Evolutionary conservation across 371 early-diverging fungal species (phyloP).

Genomic region (Mucor saturninus): DNA sequence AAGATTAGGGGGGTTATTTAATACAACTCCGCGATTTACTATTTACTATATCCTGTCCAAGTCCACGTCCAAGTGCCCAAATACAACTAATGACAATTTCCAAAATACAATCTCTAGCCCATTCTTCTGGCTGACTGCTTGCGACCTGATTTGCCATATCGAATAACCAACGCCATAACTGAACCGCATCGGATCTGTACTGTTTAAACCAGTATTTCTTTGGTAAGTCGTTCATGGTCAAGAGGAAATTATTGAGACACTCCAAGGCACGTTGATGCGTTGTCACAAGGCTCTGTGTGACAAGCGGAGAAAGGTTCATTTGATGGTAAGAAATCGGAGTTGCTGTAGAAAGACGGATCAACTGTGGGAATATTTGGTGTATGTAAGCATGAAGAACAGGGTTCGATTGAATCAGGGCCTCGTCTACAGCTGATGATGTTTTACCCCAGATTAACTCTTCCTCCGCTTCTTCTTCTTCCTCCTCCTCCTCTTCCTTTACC

Average conservation of each 20-base stretch:
- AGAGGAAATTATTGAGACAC: constrained; percentile 77
- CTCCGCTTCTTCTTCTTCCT: constrained; percentile 34
- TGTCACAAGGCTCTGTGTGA: constrained; percentile 48
- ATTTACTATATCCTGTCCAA: constrained; percentile 62
- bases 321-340: constrained; percentile 59
- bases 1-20: background rate
- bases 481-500: constrained; percentile 7
- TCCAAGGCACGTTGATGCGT: constrained; percentile 74
- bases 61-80: constrained; percentile 76
- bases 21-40: background rate
- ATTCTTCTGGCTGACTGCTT: constrained; percentile 28
- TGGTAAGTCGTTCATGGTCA: constrained; percentile 70
- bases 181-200: constrained; percentile 56
- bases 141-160: constrained; percentile 39
- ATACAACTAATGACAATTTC: constrained; percentile 72
- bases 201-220: constrained; percentile 69
- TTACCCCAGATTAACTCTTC: constrained; percentile 42
- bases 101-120: constrained; percentile 45
- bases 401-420: constrained; percentile 32
- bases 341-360: constrained; percentile 60
- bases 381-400: constrained; percentile 57
- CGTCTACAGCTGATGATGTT: constrained; percentile 18
- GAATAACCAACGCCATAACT: constrained; percentile 67
- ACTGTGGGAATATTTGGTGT: constrained; percentile 55
- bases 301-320: constrained; percentile 40